Percentiles rank a stretch among this genome's conserved stretches.
phyloP scores from a whole-genome alignment of 2,329 filamentous ascomycete species.

The Penicillium oxalicum region DNA sequence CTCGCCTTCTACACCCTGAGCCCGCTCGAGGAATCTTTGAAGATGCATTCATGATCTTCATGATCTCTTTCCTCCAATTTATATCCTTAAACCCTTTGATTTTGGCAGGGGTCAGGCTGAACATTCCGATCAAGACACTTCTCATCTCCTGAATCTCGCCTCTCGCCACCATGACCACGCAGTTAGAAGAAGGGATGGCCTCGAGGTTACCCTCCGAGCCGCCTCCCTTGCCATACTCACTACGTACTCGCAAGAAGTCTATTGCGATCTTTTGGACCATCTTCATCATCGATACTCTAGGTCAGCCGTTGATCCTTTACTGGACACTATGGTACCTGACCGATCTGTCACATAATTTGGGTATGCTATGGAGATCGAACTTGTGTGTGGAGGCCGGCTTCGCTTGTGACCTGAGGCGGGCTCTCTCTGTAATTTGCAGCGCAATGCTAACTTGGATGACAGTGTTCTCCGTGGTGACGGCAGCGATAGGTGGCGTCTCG shows the following conservation, averaged over 20 bases:
- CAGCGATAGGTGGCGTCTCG: slow-evolving; percentile 36
- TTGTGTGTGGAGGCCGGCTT: no score
- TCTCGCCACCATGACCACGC: slow-evolving; percentile 15
- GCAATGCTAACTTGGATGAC: slow-evolving; percentile 4
- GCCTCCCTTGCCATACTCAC: slow-evolving; percentile 52
- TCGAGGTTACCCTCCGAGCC: slow-evolving; percentile 23
- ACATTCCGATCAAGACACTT: neutral
- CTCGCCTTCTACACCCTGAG: neutral
- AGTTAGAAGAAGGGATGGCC: slow-evolving; percentile 31
- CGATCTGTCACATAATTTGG: slow-evolving; percentile 40
- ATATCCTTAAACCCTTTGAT: no score
- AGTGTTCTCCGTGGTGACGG: slow-evolving; percentile 42
- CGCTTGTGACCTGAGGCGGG: no score
- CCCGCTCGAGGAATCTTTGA: no score
- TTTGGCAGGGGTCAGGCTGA: no score
- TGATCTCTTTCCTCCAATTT: no score
- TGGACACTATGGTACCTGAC: slow-evolving; percentile 57
- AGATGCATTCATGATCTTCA: no score
- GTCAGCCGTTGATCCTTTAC: slow-evolving; percentile 55
- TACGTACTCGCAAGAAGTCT: slow-evolving; percentile 49
- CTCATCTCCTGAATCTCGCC: neutral
- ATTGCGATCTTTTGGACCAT: slow-evolving; percentile 56
- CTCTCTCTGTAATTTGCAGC: no score
- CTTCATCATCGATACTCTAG: slow-evolving; percentile 54
- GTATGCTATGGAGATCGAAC: slow-evolving; percentile 21